Evolutionary conservation across 176 grass and related monocot species (phyloP).

Genomic region (Puya raimondii): DNA sequence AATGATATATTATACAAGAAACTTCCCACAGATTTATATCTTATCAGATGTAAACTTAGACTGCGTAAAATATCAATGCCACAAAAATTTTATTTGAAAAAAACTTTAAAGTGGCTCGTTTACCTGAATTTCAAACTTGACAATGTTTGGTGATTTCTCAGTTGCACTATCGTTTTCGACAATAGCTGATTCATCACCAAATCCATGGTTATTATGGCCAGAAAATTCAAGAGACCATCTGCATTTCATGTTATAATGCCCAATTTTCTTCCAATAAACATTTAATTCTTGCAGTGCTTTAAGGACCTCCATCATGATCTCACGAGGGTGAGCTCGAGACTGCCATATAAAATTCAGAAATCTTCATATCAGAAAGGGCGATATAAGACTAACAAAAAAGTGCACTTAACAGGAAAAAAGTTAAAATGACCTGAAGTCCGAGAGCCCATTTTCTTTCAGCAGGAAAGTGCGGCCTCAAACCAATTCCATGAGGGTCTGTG

Average conservation of each 20-base stretch:
- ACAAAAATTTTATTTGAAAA: background rate
- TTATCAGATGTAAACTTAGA: background rate
- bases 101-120: background rate
- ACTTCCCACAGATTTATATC: background rate
- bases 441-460: constrained; percentile 97
- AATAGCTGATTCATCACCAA: constrained; percentile 45
- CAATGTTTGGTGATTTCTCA: constrained; percentile 36
- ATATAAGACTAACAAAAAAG: background rate
- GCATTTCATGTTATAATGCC: constrained; percentile 98
- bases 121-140: constrained; percentile 99
- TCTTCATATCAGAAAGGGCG: background rate
- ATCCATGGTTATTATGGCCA: constrained; percentile 37
- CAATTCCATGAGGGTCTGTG: constrained; percentile 45
- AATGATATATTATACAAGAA: background rate
- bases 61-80: background rate
- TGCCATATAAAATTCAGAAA: constrained; percentile 26
- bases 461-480: constrained; percentile 34
- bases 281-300: constrained; percentile 89
- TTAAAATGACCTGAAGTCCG: constrained; percentile 71
- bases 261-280: constrained; percentile 92
- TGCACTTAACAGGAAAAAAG: background rate
- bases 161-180: constrained; percentile 46
- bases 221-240: constrained; percentile 41
- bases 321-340: constrained; percentile 82
- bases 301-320: constrained; percentile 90